A percentile compares a stretch with the other conserved stretches of the same genome.
phyloP scores from a whole-genome alignment of 75 land plant genomes.

The Selaginella tamariscina region DNA sequence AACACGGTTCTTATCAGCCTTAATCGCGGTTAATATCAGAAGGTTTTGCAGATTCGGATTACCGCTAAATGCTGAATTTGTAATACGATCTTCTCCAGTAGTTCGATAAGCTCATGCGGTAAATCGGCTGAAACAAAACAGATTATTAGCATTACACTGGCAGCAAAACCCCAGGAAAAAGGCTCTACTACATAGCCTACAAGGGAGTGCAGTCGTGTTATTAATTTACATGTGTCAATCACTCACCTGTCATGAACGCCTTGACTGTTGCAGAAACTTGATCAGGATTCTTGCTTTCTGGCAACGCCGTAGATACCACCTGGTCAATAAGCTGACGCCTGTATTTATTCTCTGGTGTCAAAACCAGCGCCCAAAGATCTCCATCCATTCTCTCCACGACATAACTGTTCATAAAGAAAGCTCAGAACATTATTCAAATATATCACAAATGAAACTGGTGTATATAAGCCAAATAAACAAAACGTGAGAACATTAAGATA shows the following conservation, averaged over 20 bases:
- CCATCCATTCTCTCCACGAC: slow-evolving; percentile 96
- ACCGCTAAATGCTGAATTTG: slow-evolving; percentile 98
- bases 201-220: no score
- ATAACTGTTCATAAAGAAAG: slow-evolving; percentile 60
- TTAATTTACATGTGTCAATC: no score
- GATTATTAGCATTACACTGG: no score
- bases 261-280: slow-evolving; percentile 98
- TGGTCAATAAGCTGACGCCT: slow-evolving; percentile 95
- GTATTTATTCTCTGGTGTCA: slow-evolving; percentile 72
- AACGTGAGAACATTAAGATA: no score
- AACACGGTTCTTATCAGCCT: slow-evolving; percentile 87
- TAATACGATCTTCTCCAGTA: slow-evolving; percentile 94
- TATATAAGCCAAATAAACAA: no score
- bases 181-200: no score
- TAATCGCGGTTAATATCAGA: slow-evolving; percentile 90
- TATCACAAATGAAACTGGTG: background rate
- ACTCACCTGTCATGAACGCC: slow-evolving; percentile 99
- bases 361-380: slow-evolving; percentile 92
- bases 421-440: background rate
- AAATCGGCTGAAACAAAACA: no score
- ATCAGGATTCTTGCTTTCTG: slow-evolving; percentile 98
- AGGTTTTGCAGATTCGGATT: slow-evolving; percentile 91
- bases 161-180: no score
- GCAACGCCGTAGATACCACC: slow-evolving; percentile 95
- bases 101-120: slow-evolving; percentile 96